Evolutionary conservation across 2,329 filamentous ascomycete genomes (phyloP), one percentile per base, ranked within the genome.

Genomic region (Sclerotinia sclerotiorum): DNA sequence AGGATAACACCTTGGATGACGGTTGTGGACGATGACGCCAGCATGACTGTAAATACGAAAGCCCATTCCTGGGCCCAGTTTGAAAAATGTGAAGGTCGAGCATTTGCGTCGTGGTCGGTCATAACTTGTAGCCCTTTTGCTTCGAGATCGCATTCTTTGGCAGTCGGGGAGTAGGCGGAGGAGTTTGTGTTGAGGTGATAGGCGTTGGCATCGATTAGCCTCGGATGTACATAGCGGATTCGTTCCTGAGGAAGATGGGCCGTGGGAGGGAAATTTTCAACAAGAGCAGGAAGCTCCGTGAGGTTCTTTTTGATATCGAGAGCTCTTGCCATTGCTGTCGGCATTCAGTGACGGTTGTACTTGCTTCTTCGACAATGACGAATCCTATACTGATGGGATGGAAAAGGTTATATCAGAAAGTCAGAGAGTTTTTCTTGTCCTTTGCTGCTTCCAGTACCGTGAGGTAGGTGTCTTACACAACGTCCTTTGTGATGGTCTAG

Each of bases 21-120:
- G 5, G 84, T 84, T 13, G 82, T 83, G 74, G 88, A 87, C 4
- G 85, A 87, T 56, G 90, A 88, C 2, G 88, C 87, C 80, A 90
- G 86, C 1, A 88, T 91, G 13, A 87, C 86, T 1, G 73, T 75
- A 10, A 75, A 75, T 8, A 76, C 69, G 42, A 76, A 76, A 10
- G 73, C 68, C 39, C 49, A 69, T 69, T 76, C 74, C 42, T 75
- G 69, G 29, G 74, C 72, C 21, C 62, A 19, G 32, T 70, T 75
- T 15, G 67, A 62, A 39, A 76, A 76, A 44, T 69, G 56, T 27
- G 35, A 39, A 21, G 74, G 74, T 56, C 74, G 67, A 35, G 70
- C 67, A 52, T 75, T 70, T 15, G 69, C 69, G 68, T 74, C 71
- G 19, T 69, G 65, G n/a, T 67, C 51, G 44, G 70, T 69, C 32